Percentiles rank a stretch among this genome's conserved stretches.
Conservation (phyloP, 2,329 filamentous ascomycete species). For the Fonsecaea monophora region DNA sequence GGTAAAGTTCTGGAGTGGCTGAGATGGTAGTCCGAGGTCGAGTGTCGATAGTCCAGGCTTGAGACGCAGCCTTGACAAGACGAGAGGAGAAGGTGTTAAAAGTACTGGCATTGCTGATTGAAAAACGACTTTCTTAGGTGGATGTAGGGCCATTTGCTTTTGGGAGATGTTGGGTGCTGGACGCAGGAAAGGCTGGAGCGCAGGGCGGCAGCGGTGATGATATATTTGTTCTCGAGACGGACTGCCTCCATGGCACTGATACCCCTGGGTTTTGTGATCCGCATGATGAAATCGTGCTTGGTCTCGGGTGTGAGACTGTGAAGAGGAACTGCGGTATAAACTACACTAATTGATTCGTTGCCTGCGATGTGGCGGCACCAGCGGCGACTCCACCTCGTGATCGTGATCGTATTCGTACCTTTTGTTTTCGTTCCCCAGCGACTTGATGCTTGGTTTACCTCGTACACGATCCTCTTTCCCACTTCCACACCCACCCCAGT, state of each 20-base stretch:
- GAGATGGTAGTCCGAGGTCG: background rate
- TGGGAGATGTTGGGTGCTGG: background rate
- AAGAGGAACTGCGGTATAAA: too few species aligned
- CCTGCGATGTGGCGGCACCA: background rate
- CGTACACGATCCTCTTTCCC: background rate
- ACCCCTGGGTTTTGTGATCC: background rate
- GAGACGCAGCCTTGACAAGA: background rate
- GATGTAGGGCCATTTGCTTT: background rate
- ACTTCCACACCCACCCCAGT: background rate
- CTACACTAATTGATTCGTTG: too few species aligned
- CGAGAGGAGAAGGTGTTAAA: background rate
- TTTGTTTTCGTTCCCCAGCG: background rate
- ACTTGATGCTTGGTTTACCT: background rate
- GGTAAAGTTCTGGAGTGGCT: background rate
- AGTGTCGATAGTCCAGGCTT: background rate
- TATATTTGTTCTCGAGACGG: background rate
- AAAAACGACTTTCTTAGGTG: background rate
- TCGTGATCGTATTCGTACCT: constrained; percentile 1
- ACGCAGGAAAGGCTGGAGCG: background rate
- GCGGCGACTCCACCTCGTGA: background rate
- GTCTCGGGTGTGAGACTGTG: too few species aligned
- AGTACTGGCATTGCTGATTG: background rate
- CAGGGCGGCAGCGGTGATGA: background rate
- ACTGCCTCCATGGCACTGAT: background rate
- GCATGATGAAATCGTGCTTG: too few species aligned